A percentile compares a stretch with the other conserved stretches of the same genome.
Evolutionary conservation across 2,329 filamentous ascomycete species (phyloP).

Genomic region (Beauveria sp.): DNA sequence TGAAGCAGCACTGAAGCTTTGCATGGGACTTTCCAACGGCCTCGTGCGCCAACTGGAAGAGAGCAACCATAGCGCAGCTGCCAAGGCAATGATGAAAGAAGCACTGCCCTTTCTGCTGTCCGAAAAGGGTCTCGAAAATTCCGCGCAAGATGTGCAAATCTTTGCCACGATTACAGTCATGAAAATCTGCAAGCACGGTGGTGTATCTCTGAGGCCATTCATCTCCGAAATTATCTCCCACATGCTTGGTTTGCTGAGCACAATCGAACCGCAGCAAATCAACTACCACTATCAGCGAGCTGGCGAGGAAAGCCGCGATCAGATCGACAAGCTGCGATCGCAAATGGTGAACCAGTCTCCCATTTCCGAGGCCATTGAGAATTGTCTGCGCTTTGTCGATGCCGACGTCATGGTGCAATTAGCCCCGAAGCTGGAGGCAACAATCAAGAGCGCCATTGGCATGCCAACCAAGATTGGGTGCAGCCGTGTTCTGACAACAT

Average conservation of each 20-base stretch:
- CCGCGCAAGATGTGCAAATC: slow-evolving; percentile 75
- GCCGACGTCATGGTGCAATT: slow-evolving; percentile 68
- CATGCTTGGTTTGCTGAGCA: slow-evolving; percentile 74
- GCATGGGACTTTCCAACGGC: slow-evolving; percentile 74
- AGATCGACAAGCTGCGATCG: slow-evolving; percentile 82
- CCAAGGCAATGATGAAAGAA: slow-evolving; percentile 72
- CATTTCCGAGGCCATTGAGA: slow-evolving; percentile 85
- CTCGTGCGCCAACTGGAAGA: slow-evolving; percentile 80
- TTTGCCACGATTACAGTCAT: slow-evolving; percentile 80
- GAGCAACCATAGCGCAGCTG: slow-evolving; percentile 60
- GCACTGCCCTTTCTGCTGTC: slow-evolving; percentile 88
- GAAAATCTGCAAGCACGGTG: slow-evolving; percentile 83
- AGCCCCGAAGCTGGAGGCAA: slow-evolving; percentile 62
- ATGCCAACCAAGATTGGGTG: slow-evolving; percentile 93
- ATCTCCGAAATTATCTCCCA: slow-evolving; percentile 75
- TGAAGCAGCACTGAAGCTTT: slow-evolving; percentile 70
- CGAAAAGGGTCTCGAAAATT: slow-evolving; percentile 79
- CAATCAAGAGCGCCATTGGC: slow-evolving; percentile 79
- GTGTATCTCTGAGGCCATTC: slow-evolving; percentile 70
- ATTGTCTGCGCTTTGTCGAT: slow-evolving; percentile 79
- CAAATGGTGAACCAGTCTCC: slow-evolving; percentile 77
- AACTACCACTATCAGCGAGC: slow-evolving; percentile 92
- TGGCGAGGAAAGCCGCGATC: slow-evolving; percentile 76
- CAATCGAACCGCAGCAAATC: slow-evolving; percentile 78
- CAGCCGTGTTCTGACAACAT: slow-evolving; percentile 72